Percentiles rank a stretch among this genome's conserved stretches.
These are phyloP conservation scores for Trichosanthes cucumerina DNA, from an alignment of 306 rosid genomes.

Conservation along the genomic window DNA sequence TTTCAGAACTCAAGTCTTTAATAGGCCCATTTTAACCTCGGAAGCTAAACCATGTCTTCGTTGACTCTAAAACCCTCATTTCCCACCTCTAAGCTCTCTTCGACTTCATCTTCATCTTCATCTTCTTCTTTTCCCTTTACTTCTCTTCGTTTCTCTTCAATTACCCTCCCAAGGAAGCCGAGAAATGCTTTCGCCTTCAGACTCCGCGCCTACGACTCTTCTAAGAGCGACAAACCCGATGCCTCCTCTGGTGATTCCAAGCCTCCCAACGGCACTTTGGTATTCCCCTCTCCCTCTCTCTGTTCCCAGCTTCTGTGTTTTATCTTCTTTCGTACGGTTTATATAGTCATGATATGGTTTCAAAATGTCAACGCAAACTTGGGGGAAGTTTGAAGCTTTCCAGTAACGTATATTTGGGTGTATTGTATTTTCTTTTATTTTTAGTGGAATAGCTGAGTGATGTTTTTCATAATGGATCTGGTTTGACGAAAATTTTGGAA, in stretches of 20 bases:
- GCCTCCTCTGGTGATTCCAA: conserved; percentile 32
- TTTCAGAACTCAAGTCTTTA: background rate
- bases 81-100: conserved; percentile 11
- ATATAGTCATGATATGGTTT: background rate
- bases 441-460: background rate
- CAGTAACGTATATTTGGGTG: background rate
- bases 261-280: conserved; percentile 37
- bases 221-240: conserved; percentile 23
- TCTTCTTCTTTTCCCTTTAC: background rate
- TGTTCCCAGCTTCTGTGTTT: background rate
- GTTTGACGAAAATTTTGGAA: background rate
- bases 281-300: background rate
- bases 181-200: conserved; percentile 15
- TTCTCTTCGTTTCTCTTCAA: conserved; percentile 14
- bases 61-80: conserved; percentile 31
- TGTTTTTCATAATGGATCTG: background rate
- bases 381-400: background rate
- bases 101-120: background rate
- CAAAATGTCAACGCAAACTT: background rate
- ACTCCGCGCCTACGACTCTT: conserved; percentile 33
- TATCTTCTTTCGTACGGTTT: background rate
- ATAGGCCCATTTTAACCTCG: background rate
- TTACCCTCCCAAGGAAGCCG: conserved; percentile 20
- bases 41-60: conserved; percentile 29
- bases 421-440: background rate